Conservation (phyloP, 228 moss, liverwort and hornwort genomes). For the Sphagnum fallax region DNA sequence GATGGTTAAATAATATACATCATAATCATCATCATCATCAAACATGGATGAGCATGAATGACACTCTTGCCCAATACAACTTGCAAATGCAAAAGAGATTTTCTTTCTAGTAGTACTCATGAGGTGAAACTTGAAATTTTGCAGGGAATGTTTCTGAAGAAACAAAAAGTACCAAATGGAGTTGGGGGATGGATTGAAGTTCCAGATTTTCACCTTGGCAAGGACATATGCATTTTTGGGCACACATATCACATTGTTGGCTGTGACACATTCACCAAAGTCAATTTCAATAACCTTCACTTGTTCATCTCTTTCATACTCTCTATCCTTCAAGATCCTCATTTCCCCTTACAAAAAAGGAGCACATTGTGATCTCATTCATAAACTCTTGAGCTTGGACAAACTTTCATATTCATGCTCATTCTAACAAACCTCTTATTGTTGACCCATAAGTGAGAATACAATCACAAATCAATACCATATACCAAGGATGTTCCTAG, state of each 20-base stretch:
- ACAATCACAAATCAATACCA: background rate
- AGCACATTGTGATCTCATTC: too few relatives aligned
- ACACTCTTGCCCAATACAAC: too few relatives aligned
- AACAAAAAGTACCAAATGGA: constrained; percentile 79
- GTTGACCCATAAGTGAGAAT: background rate
- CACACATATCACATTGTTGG: constrained; percentile 78
- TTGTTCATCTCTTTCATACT: background rate
- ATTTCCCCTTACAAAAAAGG: too few relatives aligned
- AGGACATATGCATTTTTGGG: constrained; percentile 71
- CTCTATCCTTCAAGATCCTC: too few relatives aligned
- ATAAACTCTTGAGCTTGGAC: too few relatives aligned
- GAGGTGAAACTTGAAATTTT: background rate
- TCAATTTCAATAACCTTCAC: constrained; percentile 2
- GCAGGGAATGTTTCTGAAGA: constrained; percentile 90
- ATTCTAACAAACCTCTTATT: background rate
- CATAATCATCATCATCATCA: too few relatives aligned
- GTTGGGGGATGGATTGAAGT: constrained; percentile 60
- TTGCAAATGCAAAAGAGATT: background rate
- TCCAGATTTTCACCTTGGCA: constrained; percentile 65
- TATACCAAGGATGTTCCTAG: background rate
- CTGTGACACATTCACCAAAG: constrained; percentile 88
- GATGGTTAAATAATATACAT: too few relatives aligned
- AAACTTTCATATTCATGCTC: background rate
- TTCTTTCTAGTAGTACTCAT: background rate
- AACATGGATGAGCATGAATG: too few relatives aligned